These are phyloP conservation scores for Phalaenopsis hybrid DNA, from an alignment of 116 monocot genomes.

Conservation along the genomic window DNA sequence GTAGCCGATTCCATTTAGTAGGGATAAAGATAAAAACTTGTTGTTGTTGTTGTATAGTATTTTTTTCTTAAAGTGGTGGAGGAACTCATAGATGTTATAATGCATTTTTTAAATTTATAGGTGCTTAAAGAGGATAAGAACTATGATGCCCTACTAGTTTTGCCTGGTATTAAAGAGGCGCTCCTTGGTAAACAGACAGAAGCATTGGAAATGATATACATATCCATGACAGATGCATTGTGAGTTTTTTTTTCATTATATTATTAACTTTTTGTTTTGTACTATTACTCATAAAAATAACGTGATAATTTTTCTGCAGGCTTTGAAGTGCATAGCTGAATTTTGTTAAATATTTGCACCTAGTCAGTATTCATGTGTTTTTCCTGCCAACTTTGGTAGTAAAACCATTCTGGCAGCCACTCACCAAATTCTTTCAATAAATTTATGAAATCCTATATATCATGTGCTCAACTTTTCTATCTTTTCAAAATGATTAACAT, in stretches of 20 bases:
- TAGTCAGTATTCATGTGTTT: neutral
- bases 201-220: slow-evolving; percentile 45
- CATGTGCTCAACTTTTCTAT: too few relatives aligned
- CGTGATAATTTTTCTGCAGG: neutral
- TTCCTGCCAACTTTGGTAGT: too few relatives aligned
- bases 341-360: neutral
- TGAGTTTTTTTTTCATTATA: slow-evolving; percentile 16
- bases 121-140: slow-evolving; percentile 52
- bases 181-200: slow-evolving; percentile 68
- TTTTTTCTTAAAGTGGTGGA: neutral
- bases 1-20: too few relatives aligned
- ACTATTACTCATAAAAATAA: neutral
- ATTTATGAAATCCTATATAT: too few relatives aligned
- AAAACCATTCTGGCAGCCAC: too few relatives aligned
- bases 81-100: neutral
- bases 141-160: slow-evolving; percentile 43
- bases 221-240: slow-evolving; percentile 50
- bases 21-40: too few relatives aligned
- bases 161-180: slow-evolving; percentile 42
- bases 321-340: neutral
- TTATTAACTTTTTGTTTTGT: neutral
- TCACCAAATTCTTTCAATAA: too few relatives aligned
- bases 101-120: slow-evolving; percentile 14
- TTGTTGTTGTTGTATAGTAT: too few relatives aligned
- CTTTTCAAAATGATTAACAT: too few relatives aligned